These are phyloP conservation scores for Stentor roeselii DNA, from an alignment of 73 alveolate species.

Conservation along the genomic window DNA sequence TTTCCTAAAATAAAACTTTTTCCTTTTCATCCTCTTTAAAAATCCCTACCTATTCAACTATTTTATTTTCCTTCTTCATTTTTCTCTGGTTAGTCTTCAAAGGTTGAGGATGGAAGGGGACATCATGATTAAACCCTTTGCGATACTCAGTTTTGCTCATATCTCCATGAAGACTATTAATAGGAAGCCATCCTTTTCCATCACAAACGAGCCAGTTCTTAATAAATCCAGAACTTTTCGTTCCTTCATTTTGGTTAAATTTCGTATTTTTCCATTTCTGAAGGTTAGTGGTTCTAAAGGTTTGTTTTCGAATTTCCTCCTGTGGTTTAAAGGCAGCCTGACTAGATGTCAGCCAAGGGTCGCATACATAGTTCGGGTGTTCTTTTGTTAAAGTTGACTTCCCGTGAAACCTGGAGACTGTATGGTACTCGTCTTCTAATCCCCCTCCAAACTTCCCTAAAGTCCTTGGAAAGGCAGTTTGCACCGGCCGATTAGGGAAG, in stretches of 20 bases:
- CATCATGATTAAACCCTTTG: conserved; percentile 31
- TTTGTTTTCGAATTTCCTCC: background rate
- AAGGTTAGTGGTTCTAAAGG: conserved; percentile 4
- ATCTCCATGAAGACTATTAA: conserved; percentile 9
- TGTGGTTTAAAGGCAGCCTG: background rate
- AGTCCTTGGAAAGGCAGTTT: background rate
- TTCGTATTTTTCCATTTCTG: conserved; percentile 22
- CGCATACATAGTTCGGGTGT: conserved; percentile 11
- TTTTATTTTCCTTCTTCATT: background rate
- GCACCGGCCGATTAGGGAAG: conserved; percentile 16
- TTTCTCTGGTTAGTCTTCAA: conserved; percentile 3
- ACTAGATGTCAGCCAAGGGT: conserved; percentile 6
- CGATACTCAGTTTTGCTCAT: conserved; percentile 40
- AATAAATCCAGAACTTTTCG: conserved; percentile 16
- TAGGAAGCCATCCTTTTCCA: conserved; percentile 20
- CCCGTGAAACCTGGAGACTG: conserved; percentile 24
- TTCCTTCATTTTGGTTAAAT: background rate
- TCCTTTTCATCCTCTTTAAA: too few relatives aligned
- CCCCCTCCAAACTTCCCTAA: conserved; percentile 32
- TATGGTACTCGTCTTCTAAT: conserved; percentile 25
- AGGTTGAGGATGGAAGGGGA: conserved; percentile 26
- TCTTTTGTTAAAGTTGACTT: conserved; percentile 7
- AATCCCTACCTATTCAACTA: too few relatives aligned
- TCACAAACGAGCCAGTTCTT: background rate
- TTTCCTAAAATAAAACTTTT: too few relatives aligned